phyloP scores from a whole-genome alignment of 2,329 filamentous ascomycete species.

The Monilinia laxa region DNA sequence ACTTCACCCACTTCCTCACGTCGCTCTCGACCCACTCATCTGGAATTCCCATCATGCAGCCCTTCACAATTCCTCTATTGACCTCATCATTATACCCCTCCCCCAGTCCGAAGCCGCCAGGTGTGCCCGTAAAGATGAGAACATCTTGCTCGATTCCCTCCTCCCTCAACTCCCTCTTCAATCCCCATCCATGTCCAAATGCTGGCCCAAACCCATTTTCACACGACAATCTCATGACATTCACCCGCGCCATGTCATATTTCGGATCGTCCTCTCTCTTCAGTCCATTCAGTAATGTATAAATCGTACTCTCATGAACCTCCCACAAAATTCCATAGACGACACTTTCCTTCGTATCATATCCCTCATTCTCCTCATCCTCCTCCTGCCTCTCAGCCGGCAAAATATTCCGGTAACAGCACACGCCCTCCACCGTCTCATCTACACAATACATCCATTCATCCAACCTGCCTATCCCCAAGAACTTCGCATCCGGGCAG shows the following conservation, averaged over 20 bases:
- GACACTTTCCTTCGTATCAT: not conserved
- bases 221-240: not conserved
- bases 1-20: conserved; percentile 14
- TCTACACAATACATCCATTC: conserved; percentile 16
- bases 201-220: not conserved
- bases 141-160: not conserved
- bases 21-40: conserved; percentile 18
- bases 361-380: not conserved
- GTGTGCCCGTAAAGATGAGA: not conserved
- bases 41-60: conserved; percentile 8
- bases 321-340: conserved; percentile 6
- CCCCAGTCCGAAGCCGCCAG: not conserved
- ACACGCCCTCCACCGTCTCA: not conserved
- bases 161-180: not conserved
- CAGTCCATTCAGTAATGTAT: not conserved
- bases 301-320: not conserved
- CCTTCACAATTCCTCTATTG: conserved; percentile 15
- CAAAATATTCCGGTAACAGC: not conserved
- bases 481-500: not conserved
- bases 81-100: conserved; percentile 3
- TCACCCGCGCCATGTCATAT: not conserved
- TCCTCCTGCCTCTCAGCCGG: not conserved
- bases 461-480: not conserved
- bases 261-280: not conserved
- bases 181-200: conserved; percentile 13